A percentile compares a stretch with the other conserved stretches of the same genome.
phyloP scores from a whole-genome alignment of 805 yeast species.

The Kluyveromyces aestuarii region DNA sequence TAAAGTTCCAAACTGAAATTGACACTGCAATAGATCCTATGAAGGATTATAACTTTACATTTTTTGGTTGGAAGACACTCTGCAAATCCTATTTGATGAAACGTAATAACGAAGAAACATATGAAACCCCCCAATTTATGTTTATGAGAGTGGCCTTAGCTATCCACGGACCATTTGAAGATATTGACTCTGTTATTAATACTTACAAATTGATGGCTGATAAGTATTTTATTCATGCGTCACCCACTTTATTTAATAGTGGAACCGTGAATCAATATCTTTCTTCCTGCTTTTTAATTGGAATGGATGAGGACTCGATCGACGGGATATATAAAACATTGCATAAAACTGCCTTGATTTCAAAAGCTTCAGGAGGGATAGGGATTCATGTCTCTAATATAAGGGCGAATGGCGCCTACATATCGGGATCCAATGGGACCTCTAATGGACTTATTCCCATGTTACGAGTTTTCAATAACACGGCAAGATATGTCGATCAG shows the following conservation, averaged over 20 bases:
- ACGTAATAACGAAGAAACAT: conserved; percentile 40
- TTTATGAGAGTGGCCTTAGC: conserved; percentile 87
- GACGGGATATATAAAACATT: conserved; percentile 88
- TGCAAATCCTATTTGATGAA: conserved; percentile 73
- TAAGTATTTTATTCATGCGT: conserved; percentile 78
- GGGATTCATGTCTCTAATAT: conserved; percentile 83
- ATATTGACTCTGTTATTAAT: conserved; percentile 56
- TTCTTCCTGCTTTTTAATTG: conserved; percentile 88
- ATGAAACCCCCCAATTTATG: conserved; percentile 83
- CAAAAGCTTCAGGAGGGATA: conserved; percentile 91
- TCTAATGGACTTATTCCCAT: conserved; percentile 90
- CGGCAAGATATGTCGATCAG: conserved; percentile 94
- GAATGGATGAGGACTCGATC: conserved; percentile 87
- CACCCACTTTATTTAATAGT: conserved; percentile 88
- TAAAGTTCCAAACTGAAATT: conserved; percentile 49
- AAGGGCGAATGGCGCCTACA: conserved; percentile 74
- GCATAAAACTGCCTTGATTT: conserved; percentile 78
- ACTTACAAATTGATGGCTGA: conserved; percentile 79
- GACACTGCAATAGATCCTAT: conserved; percentile 61
- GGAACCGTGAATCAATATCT: conserved; percentile 77
- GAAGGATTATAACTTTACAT: conserved; percentile 68
- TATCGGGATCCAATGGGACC: conserved; percentile 84
- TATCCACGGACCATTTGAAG: conserved; percentile 57
- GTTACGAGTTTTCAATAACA: conserved; percentile 87
- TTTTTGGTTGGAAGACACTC: conserved; percentile 82